Conservation (phyloP, 176 grass and related monocot genomes). For the Triticum dicoccoides region DNA sequence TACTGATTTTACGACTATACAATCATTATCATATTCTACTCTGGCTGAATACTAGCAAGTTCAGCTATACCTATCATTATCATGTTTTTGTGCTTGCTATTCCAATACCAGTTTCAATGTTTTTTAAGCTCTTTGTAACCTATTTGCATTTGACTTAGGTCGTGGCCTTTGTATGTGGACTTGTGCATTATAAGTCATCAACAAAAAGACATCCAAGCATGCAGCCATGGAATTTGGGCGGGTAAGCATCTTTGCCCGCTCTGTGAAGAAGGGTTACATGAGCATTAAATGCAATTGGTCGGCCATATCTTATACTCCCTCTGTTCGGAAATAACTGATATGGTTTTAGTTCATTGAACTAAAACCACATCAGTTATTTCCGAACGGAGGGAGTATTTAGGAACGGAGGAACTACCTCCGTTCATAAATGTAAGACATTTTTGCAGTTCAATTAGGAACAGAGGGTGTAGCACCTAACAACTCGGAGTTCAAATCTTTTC, state of each 20-base stretch:
- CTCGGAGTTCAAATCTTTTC: background rate
- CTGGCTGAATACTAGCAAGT: background rate
- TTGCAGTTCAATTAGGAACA: no score
- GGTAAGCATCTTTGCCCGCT: constrained; percentile 46
- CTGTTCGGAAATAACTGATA: no score
- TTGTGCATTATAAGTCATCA: constrained; percentile 88
- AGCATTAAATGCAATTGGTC: background rate
- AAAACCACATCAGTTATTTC: no score
- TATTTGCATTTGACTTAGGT: constrained; percentile 39
- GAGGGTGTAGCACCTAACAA: background rate
- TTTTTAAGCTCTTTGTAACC: background rate
- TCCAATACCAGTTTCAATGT: background rate
- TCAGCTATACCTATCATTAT: background rate
- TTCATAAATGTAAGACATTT: no score
- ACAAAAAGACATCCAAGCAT: constrained; percentile 62
- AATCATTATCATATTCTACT: constrained; percentile 3
- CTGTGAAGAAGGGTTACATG: background rate
- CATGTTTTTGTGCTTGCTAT: background rate
- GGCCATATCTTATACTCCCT: background rate
- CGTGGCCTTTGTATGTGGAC: constrained; percentile 80
- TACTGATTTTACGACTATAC: background rate
- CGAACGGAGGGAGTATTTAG: no score
- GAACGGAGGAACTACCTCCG: no score
- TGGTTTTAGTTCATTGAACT: no score
- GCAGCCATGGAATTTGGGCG: constrained; percentile 82